Evolutionary conservation across 2,329 filamentous ascomycete species (phyloP), one percentile per base, ranked within the genome.

Genomic region (Didymella lethalis): DNA sequence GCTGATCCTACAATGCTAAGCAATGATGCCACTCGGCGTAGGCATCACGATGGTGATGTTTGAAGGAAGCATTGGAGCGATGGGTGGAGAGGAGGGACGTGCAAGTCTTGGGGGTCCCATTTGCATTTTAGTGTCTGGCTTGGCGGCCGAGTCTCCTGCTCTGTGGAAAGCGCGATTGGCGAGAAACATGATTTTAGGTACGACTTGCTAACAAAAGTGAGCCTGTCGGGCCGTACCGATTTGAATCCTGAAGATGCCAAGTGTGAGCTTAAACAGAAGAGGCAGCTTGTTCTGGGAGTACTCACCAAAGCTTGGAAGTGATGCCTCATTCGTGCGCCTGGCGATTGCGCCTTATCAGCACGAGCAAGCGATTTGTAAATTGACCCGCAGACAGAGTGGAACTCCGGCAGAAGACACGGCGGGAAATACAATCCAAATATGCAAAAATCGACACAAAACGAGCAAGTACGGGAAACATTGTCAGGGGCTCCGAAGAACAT

Each of bases 181-280:
- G 48, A 34, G 28, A 25, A 16, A 23, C 7, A 16, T 36, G 20
- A 47, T 28, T 29, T 38, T 32, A 18, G 16, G 20, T 43, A 28
- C 36, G 38, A 38, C 25, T 40, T 54, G 40, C 49, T 18, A 25
- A 32, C 40, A 48, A 31, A 36, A 36, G 25, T 38, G 40, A 28
- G 40, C 31, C 25, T 54, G 29, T 31, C 49, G 49, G 56, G 38
- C 49, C 56, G 56, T 45, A 50, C 56, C 48, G 54, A 54, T 32
- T 46, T 32, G 36, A 10, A 40, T 40, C 36, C 36, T 40, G 36
- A 40, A 40, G 7, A 20, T 40, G 31, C 54, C 54, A 57, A 57
- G 46, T 23, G 38, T 58, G 49, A 58, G 56, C 56, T 58, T 58
- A 46, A 54, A 38, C 56, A 26, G 32, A 58, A 58, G 14, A 58